A percentile compares a stretch with the other conserved stretches of the same genome.
Conservation (phyloP, 2,329 filamentous ascomycete genomes). For the Fusarium sp. region DNA sequence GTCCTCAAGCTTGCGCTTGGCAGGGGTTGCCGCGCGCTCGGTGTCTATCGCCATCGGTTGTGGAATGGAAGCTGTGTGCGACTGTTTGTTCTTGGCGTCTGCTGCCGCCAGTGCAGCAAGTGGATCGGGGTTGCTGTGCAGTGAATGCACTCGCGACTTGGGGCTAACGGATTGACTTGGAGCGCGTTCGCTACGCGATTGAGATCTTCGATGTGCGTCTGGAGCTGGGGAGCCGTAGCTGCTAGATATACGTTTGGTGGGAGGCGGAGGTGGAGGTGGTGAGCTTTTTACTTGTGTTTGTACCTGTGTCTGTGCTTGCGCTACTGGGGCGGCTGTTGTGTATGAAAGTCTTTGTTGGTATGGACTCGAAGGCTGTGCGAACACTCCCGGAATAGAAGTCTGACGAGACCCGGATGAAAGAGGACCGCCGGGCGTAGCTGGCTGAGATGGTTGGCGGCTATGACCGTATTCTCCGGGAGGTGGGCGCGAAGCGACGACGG, state of each 20-base stretch:
- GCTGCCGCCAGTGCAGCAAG: slow-evolving; percentile 46
- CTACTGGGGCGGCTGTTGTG: slow-evolving; percentile 45
- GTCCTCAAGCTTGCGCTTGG: slow-evolving; percentile 57
- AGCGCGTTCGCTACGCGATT: slow-evolving; percentile 73
- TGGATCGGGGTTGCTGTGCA: slow-evolving; percentile 59
- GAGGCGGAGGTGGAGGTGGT: slow-evolving; percentile 52
- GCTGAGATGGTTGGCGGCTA: slow-evolving; percentile 65
- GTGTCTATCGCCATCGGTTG: slow-evolving; percentile 49
- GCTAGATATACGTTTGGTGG: slow-evolving; percentile 57
- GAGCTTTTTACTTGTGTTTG: slow-evolving; percentile 50
- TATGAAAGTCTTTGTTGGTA: slow-evolving; percentile 64
- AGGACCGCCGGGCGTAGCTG: slow-evolving; percentile 65
- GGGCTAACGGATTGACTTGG: slow-evolving; percentile 81
- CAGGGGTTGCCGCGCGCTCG: slow-evolving; percentile 52
- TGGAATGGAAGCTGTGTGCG: slow-evolving; percentile 30
- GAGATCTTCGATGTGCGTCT: slow-evolving; percentile 61
- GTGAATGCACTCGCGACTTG: slow-evolving; percentile 73
- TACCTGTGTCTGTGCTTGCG: slow-evolving; percentile 46
- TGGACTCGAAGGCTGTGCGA: slow-evolving; percentile 67
- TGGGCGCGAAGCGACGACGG: slow-evolving; percentile 59
- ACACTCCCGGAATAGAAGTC: slow-evolving; percentile 55
- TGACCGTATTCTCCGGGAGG: slow-evolving; percentile 57
- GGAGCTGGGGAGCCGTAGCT: slow-evolving; percentile 58
- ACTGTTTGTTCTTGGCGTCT: slow-evolving; percentile 43
- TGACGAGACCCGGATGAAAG: slow-evolving; percentile 59